phyloP scores from a whole-genome alignment of 768 basidiomycete genomes.

The Lactarius deliciosus region DNA sequence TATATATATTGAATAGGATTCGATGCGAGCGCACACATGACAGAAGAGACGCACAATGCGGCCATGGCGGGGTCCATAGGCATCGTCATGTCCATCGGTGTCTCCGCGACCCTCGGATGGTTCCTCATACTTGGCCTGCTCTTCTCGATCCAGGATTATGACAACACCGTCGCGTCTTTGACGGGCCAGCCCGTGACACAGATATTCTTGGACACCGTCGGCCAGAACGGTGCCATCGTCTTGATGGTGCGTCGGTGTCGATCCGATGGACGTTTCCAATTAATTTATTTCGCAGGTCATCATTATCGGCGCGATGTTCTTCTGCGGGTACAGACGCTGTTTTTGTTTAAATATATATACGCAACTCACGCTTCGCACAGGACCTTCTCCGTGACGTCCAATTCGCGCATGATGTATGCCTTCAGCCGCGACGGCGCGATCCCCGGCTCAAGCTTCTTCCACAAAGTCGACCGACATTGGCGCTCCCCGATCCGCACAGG shows the following conservation, averaged over 20 bases:
- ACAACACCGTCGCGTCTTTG: conserved; percentile 48
- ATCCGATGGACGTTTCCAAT: too few species aligned
- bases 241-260: conserved; percentile 52
- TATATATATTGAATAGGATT: conserved; percentile 46
- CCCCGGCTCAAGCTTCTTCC: conserved; percentile 66
- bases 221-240: conserved; percentile 69
- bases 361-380: conserved; percentile 35
- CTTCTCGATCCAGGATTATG: conserved; percentile 75
- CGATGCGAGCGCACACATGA: conserved; percentile 76
- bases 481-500: conserved; percentile 70
- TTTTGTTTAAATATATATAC: background rate
- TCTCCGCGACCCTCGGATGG: conserved; percentile 72
- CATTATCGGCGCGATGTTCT: conserved; percentile 71
- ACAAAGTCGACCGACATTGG: conserved; percentile 56
- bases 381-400: conserved; percentile 75
- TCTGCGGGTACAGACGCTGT: conserved; percentile 52
- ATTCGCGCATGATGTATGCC: conserved; percentile 82
- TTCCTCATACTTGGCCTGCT: conserved; percentile 70
- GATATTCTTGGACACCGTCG: conserved; percentile 76
- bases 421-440: conserved; percentile 75
- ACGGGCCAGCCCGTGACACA: conserved; percentile 75
- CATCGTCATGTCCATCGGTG: conserved; percentile 69
- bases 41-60: conserved; percentile 69
- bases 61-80: conserved; percentile 64
- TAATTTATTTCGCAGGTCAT: conserved; percentile 44